Conservation (phyloP, 805 yeast species). For the Suhomyces vadensis region DNA sequence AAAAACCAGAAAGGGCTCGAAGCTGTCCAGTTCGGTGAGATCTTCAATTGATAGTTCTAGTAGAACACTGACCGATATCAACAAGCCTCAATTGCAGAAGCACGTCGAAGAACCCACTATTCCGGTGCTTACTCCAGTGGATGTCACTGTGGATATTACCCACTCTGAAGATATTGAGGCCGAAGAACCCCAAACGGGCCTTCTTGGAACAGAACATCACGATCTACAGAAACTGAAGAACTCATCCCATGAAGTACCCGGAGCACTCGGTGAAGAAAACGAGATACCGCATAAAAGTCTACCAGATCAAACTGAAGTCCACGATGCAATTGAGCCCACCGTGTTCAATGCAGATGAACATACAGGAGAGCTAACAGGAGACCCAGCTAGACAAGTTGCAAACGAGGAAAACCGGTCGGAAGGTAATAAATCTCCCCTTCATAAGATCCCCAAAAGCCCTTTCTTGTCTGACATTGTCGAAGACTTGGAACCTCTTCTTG, state of each 20-base stretch:
- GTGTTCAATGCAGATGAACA: neutral
- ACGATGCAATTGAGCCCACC: neutral
- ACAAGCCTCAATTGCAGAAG: neutral
- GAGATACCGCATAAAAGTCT: no score
- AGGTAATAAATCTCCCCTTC: neutral
- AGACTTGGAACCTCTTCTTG: conserved; percentile 2
- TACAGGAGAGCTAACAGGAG: neutral
- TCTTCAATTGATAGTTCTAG: conserved; percentile 2
- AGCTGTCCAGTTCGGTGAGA: neutral
- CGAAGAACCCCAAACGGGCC: neutral
- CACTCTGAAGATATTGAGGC: neutral
- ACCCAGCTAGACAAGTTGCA: no score
- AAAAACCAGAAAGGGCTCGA: neutral
- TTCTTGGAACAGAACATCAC: neutral
- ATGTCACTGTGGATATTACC: neutral
- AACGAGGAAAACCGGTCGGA: neutral
- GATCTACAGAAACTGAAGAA: neutral
- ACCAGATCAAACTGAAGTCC: no score
- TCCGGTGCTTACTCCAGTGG: conserved; percentile 1
- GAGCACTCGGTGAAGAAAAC: no score
- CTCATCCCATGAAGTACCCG: no score
- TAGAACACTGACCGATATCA: neutral
- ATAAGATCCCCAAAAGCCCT: neutral
- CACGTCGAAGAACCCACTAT: neutral
- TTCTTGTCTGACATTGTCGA: conserved; percentile 1